Percentiles rank a stretch among this genome's conserved stretches.
Evolutionary conservation across 2,329 filamentous ascomycete genomes (phyloP).

Genomic region (Penicillium sp.): DNA sequence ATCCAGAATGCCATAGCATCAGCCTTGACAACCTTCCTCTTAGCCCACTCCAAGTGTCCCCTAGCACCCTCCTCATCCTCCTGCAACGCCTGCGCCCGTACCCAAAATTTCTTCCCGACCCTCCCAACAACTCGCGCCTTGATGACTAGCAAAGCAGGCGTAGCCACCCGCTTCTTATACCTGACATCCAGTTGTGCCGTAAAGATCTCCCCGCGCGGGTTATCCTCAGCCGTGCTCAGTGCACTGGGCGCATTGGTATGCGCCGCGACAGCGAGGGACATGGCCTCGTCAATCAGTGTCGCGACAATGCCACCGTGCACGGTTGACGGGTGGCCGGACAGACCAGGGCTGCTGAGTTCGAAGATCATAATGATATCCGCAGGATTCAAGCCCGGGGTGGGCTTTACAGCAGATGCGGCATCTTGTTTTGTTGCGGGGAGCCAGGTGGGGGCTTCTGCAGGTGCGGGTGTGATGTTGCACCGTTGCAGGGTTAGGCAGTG

Average conservation of each 20-base stretch:
- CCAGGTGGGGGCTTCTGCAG: slow-evolving; percentile 21
- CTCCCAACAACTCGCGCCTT: slow-evolving; percentile 35
- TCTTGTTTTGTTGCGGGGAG: slow-evolving; percentile 24
- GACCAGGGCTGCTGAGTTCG: slow-evolving; percentile 32
- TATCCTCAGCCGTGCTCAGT: slow-evolving; percentile 4
- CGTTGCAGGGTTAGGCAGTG: slow-evolving; percentile 39
- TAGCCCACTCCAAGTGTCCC: slow-evolving; percentile 31
- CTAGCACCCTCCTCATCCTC: slow-evolving; percentile 29
- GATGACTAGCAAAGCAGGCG: slow-evolving; percentile 37
- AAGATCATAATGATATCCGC: slow-evolving; percentile 40
- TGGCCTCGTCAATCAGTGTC: slow-evolving; percentile 44
- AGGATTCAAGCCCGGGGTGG: slow-evolving; percentile 22
- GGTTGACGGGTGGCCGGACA: slow-evolving; percentile 39
- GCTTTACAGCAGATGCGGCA: slow-evolving; percentile 20
- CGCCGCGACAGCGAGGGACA: slow-evolving; percentile 39
- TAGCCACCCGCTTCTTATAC: slow-evolving; percentile 36
- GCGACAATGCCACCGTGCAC: slow-evolving; percentile 42
- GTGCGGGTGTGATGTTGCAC: slow-evolving; percentile 23
- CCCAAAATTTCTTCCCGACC: slow-evolving; percentile 41
- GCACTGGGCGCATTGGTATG: slow-evolving; percentile 20
- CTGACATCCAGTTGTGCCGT: slow-evolving; percentile 42
- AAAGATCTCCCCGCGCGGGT: slow-evolving; percentile 32
- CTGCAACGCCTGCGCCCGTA: slow-evolving; percentile 39
- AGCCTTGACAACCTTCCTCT: slow-evolving; percentile 33
- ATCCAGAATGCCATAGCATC: slow-evolving; percentile 44